phyloP scores from a whole-genome alignment of 352 stramenopile genomes.

The Hyphochytrium catenoides region DNA sequence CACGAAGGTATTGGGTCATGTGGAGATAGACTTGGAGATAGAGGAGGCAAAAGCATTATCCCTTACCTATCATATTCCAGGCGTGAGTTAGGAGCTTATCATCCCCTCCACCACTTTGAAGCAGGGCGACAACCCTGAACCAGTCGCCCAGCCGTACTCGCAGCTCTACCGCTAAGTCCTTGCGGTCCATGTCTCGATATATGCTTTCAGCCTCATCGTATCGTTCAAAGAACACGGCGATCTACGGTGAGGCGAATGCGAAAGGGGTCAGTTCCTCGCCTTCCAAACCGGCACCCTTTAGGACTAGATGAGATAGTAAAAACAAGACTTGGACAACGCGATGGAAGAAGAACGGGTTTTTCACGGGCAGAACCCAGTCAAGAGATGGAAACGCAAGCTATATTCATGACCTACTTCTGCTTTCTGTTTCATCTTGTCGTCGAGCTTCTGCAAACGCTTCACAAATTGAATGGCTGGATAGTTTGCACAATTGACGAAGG shows the following conservation, averaged over 20 bases:
- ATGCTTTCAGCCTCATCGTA: constrained; percentile 73
- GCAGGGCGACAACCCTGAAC: constrained; percentile 63
- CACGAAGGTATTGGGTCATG: no score
- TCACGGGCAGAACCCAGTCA: no score
- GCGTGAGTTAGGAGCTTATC: constrained; percentile 49
- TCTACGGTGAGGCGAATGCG: no score
- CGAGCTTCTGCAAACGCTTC: constrained; percentile 54
- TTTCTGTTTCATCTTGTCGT: constrained; percentile 70
- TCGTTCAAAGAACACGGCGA: constrained; percentile 57
- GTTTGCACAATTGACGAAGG: constrained; percentile 69
- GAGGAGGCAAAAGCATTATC: no score
- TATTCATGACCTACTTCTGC: constrained; percentile 69
- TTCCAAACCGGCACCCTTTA: no score
- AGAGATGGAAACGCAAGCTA: constrained; percentile 10
- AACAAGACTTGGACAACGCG: no score
- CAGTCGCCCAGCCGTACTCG: constrained; percentile 68
- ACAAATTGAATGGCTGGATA: constrained; percentile 80
- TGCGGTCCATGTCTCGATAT: constrained; percentile 79
- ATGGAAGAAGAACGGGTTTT: no score
- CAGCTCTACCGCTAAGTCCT: constrained; percentile 73
- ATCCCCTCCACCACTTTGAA: constrained; percentile 28
- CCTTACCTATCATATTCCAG: constrained; percentile 68
- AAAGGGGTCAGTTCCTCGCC: no score
- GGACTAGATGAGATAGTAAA: no score
- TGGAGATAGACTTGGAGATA: no score